phyloP scores from a whole-genome alignment of 2,329 filamentous ascomycete genomes.

The Fusarium subtropicale region DNA sequence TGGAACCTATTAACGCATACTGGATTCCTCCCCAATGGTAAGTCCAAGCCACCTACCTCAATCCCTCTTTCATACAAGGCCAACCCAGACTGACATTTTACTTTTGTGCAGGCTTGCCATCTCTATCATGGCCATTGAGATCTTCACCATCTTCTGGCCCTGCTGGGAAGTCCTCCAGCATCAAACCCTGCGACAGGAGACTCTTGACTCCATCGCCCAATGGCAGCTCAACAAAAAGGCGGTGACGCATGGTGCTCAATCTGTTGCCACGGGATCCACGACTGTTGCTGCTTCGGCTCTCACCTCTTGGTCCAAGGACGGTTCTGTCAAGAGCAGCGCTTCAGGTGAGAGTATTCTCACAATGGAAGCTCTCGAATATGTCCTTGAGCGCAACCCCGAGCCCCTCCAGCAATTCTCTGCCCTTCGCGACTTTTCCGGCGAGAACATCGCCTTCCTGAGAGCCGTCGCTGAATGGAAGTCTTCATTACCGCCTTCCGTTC shows the following conservation, averaged over 20 bases:
- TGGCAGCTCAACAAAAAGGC: slow-evolving; percentile 59
- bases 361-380: slow-evolving; percentile 60
- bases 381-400: slow-evolving; percentile 67
- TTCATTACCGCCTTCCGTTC: slow-evolving; percentile 45
- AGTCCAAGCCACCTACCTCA: slow-evolving; percentile 39
- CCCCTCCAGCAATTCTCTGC: slow-evolving; percentile 74
- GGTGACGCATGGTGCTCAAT: slow-evolving; percentile 47
- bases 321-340: slow-evolving; percentile 50
- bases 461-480: slow-evolving; percentile 61
- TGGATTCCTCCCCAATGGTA: slow-evolving; percentile 73
- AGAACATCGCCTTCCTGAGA: slow-evolving; percentile 74
- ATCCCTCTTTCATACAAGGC: neutral
- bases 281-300: slow-evolving; percentile 52
- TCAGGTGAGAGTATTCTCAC: slow-evolving; percentile 54
- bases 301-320: slow-evolving; percentile 52
- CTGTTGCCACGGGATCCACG: slow-evolving; percentile 52
- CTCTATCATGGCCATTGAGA: slow-evolving; percentile 71
- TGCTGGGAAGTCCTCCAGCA: slow-evolving; percentile 66
- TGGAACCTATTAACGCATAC: slow-evolving; percentile 64
- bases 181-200: slow-evolving; percentile 59
- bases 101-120: slow-evolving; percentile 61
- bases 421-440: slow-evolving; percentile 74
- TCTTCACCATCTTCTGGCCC: slow-evolving; percentile 72
- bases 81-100: neutral
- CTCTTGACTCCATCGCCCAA: slow-evolving; percentile 60